Evolutionary conservation across 176 grass and related monocot species (phyloP), one percentile per base, ranked within the genome.

Genomic region (Eremochloa ophiuroides): DNA sequence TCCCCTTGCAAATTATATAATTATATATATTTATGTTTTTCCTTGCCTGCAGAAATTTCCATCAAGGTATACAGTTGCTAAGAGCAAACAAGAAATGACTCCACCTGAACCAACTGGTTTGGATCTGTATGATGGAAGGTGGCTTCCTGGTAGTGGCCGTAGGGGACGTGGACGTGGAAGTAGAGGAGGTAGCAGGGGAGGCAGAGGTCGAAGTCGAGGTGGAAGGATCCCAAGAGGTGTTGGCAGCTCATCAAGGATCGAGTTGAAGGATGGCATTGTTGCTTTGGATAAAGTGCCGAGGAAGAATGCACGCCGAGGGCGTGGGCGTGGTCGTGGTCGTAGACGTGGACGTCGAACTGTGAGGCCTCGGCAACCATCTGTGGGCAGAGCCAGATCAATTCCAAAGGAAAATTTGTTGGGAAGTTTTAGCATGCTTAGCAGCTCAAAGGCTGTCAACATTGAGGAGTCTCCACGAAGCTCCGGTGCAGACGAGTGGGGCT

Each of bases 371-470:
- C 96, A 95, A 60, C 77, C 92, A 80, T 83, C 81, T 87, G 88
- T 64, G 60, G 84, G 80, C 46, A 81, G 84, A 56, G 76, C 64
- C 23, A 93, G 91, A 88, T 88, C 87, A 10, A 79, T 95, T 79
- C 88, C 71, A 18, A 99, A 93, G 78, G 87, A 73, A 84, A 93
- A 88, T 81, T 80, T 99, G 27, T 69, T 99, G 30, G 89, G 96
- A 65, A 99, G 93, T 66, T 99, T 99, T 86, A 95, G 88, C 76
- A 89, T 87, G 68, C 85, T 95, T 72, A 88, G 89, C 68, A 91
- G 73, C 72, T 65, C 75, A 61, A 95, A 90, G 33, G 87, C 80
- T 72, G 53, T 77, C 25, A 42, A 33, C 34, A 50, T 80, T 29
- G 92, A 71, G 78, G 89, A 90, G 48, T 88, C 92, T 85, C 88